Conservation (phyloP, 2,329 filamentous ascomycete genomes). For the Didymosphaeria variabile region DNA sequence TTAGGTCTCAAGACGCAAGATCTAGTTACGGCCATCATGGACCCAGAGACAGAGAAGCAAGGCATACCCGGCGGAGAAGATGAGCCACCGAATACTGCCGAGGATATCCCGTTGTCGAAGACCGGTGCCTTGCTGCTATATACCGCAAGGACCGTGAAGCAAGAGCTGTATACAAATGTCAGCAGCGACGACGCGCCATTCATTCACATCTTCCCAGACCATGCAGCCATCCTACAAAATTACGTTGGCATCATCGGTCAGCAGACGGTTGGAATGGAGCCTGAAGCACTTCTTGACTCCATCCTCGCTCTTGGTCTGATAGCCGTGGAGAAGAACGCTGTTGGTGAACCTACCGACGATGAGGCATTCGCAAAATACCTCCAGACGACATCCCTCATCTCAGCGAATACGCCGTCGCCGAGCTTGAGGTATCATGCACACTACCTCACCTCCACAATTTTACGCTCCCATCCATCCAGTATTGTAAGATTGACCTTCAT, state of each 20-base stretch:
- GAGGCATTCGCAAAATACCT: conserved; percentile 63
- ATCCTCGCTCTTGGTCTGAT: conserved; percentile 62
- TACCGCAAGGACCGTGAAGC: conserved; percentile 60
- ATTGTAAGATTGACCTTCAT: conserved; percentile 63
- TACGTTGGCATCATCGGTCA: conserved; percentile 57
- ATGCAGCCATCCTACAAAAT: conserved; percentile 60
- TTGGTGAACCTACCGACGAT: conserved; percentile 59
- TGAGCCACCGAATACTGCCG: conserved; percentile 61
- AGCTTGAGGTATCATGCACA: conserved; percentile 59
- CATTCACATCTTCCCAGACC: conserved; percentile 62
- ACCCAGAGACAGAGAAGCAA: conserved; percentile 51
- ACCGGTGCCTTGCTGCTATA: conserved; percentile 64
- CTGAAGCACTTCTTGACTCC: conserved; percentile 64
- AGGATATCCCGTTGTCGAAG: conserved; percentile 65
- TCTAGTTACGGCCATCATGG: conserved; percentile 56
- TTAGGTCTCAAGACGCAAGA: conserved; percentile 60
- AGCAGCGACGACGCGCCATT: conserved; percentile 42
- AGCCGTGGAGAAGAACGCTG: conserved; percentile 56
- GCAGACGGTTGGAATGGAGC: conserved; percentile 48
- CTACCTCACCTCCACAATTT: conserved; percentile 58
- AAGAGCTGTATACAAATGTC: conserved; percentile 58
- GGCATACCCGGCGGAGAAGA: conserved; percentile 61
- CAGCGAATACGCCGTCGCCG: conserved; percentile 58
- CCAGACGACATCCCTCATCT: conserved; percentile 58
- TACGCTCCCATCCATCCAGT: conserved; percentile 64